Percentiles rank a stretch among this genome's conserved stretches.
Conservation (phyloP, 352 stramenopile species). For the Pythium aphanidermatum region DNA sequence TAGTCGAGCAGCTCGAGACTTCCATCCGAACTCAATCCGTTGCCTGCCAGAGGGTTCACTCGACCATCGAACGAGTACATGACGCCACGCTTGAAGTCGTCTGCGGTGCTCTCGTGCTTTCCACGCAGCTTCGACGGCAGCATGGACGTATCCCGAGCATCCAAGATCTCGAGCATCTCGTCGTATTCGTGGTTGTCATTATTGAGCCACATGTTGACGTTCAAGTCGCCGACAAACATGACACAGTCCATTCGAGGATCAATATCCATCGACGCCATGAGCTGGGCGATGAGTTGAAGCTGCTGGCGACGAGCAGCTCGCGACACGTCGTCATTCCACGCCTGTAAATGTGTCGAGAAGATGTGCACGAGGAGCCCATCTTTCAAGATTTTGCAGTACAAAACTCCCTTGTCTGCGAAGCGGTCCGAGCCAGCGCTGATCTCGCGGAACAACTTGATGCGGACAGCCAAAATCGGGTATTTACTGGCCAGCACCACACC, state of each 20-base stretch:
- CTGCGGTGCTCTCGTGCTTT: not conserved
- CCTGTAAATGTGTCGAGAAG: conserved; percentile 70
- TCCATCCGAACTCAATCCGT: conserved; percentile 64
- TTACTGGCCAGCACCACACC: conserved; percentile 63
- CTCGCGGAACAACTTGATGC: conserved; percentile 66
- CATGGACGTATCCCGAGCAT: conserved; percentile 39
- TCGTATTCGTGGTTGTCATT: conserved; percentile 69
- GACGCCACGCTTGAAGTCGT: conserved; percentile 18
- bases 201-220: conserved; percentile 77
- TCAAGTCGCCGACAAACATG: conserved; percentile 61
- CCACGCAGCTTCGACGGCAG: conserved; percentile 6
- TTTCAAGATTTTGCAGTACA: conserved; percentile 81
- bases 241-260: conserved; percentile 53
- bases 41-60: conserved; percentile 56
- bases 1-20: conserved; percentile 73
- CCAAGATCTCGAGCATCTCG: conserved; percentile 68
- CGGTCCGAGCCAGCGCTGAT: conserved; percentile 56
- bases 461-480: conserved; percentile 67
- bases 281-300: conserved; percentile 53
- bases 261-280: conserved; percentile 53
- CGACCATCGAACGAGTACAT: conserved; percentile 71
- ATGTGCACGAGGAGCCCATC: conserved; percentile 65
- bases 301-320: conserved; percentile 52
- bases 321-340: conserved; percentile 62
- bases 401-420: conserved; percentile 67